Evolutionary conservation across 768 basidiomycete species (phyloP), one percentile per base, ranked within the genome.

Genomic region (Russula olivacea): DNA sequence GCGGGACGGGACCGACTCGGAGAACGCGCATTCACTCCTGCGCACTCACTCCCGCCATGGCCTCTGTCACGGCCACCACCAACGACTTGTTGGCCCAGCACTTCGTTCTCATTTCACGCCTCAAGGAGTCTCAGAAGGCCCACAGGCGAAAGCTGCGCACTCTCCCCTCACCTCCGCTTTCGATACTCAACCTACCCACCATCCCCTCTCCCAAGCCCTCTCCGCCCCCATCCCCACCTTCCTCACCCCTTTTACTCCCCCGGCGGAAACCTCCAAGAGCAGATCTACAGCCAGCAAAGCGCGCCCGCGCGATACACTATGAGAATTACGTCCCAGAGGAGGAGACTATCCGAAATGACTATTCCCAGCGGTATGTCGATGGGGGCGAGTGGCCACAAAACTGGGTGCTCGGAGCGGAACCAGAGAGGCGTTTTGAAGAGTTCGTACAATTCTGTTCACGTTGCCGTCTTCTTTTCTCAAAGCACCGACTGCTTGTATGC

Each of bases 321-420:
- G 72, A 73, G 38, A 94, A 95, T 70, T 95, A 96, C 68, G 81
- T 94, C 17, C 87, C 91, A 1, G 92, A 93, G 65, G 96, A 99
- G 71, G 96, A 99, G 73, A 98, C 94, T 0, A 90, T 99, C 49
- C 82, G 97, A 53, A 98, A 97, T 69, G 95, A 99, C 76, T 93
- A 95, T 71, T 91, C 89, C 0, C 88, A 89, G 73, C 78, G 88
- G 66, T 98, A 96, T 73, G 93, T 95, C 38, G 87, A 91, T 69
- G 82, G 89, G 2, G 95, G 94, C 11, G 89, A 91, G 66, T 93
- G 94, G 87, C 92, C 94, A 1, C 93, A 96, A 75, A 87, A 97
- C 70, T 92, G 87, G 84, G 89, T 99, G 10, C 76, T 93, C 9
- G 95, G 94, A 23, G 90, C 92, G 6, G 90, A 89, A 64, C 89